Evolutionary conservation across 2,329 filamentous ascomycete species (phyloP), one percentile per base, ranked within the genome.

Genomic region (Emericellopsis cladophorae): DNA sequence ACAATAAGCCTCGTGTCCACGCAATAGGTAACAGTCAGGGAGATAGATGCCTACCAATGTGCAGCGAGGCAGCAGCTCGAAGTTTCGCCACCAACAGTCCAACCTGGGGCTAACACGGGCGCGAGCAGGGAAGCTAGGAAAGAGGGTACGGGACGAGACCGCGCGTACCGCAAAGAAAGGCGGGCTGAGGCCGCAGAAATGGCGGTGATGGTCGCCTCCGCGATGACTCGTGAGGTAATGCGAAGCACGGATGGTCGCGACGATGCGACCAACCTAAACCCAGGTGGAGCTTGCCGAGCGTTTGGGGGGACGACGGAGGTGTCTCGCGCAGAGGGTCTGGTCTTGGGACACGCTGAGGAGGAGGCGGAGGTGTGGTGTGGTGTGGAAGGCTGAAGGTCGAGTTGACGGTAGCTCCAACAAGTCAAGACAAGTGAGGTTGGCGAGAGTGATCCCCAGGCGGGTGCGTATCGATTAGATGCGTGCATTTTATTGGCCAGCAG

Each of bases 141-240:
- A 29, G 21, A 31, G 22, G 33, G 39, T 21, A 23, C 39, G 32
- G 37, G 22, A 34, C 39, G 39, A 24, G 39, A 40, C 39, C 39
- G 39, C 39, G 39, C 22, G 31, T 24, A 18, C 38, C 38, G 38
- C 38, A 40, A 12, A 11, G 26, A 33, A 40, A 33, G 22, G 8
- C 7, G 21, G 15, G 9, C 12, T 22, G 14, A 32, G 10, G 31
- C 14, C 32, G 26, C 9, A 22, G 35, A 37, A 15, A 7, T 4
- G 18, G 35, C 11, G 37, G 37, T 21, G 35, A 22, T 26, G 23
- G 37, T 22, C 23, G 37, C 22, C 14, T 15, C 24, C 23, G 12
- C 5, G 37, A 18, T 18, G 26, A 18, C 16, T 35, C 16, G 34
- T 41, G 32, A 41, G 32, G 40, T 36, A 41, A 43, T 36, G 37